Evolutionary conservation across 1,284 basidiomycete genomes (phyloP).

Genomic region (Thecaphora thlaspeos): DNA sequence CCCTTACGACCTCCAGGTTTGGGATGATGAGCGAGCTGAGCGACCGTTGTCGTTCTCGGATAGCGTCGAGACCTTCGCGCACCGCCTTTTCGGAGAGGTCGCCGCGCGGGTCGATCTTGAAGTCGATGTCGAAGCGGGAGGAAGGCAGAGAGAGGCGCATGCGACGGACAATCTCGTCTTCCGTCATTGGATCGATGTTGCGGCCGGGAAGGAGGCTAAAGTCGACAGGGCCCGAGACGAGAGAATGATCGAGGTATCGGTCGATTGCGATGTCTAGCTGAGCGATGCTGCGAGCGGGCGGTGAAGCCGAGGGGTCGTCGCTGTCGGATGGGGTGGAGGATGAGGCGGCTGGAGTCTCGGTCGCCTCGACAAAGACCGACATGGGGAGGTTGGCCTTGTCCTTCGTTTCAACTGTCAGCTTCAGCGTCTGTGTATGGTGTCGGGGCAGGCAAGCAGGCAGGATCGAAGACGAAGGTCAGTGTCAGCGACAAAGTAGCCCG

Average conservation of each 20-base stretch:
- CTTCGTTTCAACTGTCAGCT: slow-evolving; percentile 43
- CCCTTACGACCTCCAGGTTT: slow-evolving; percentile 52
- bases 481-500: no score
- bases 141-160: slow-evolving; percentile 14
- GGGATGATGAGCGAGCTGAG: slow-evolving; percentile 43
- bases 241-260: slow-evolving; percentile 42
- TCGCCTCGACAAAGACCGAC: slow-evolving; percentile 46
- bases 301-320: background rate
- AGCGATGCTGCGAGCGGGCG: slow-evolving; percentile 12
- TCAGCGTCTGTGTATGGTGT: slow-evolving; percentile 24
- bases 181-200: slow-evolving; percentile 19
- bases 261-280: slow-evolving; percentile 51
- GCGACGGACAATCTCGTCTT: slow-evolving; percentile 41
- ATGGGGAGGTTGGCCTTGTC: slow-evolving; percentile 21
- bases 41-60: slow-evolving; percentile 24
- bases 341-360: background rate
- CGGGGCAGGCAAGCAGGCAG: no score
- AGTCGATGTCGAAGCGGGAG: slow-evolving; percentile 46
- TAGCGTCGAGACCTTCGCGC: slow-evolving; percentile 27
- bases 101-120: slow-evolving; percentile 36
- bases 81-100: slow-evolving; percentile 35
- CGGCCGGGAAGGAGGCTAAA: slow-evolving; percentile 34
- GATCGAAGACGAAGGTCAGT: no score
- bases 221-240: slow-evolving; percentile 49
- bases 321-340: background rate